Evolutionary conservation across 2,329 filamentous ascomycete genomes (phyloP), one percentile per base, ranked within the genome.

Genomic region (Colletotrichum nymphaeae): DNA sequence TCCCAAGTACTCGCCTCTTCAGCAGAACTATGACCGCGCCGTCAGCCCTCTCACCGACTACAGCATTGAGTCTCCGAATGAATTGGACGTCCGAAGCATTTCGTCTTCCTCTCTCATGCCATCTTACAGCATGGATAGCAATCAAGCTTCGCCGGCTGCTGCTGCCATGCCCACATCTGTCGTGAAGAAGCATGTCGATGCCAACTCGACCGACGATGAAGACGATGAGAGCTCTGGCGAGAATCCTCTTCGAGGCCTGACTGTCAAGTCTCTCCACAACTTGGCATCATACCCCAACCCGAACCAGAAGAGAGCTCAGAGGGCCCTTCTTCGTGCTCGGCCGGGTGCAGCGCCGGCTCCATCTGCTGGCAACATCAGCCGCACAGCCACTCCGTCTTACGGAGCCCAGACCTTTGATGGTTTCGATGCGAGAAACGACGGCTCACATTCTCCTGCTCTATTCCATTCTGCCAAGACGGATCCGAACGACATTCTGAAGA

Each of bases 251-350:
- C 79, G 82, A 71, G 84, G 80, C 58, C 81, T 84, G 74, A 81
- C 83, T 14, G 83, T 86, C 76, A 88, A 89, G 76, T 86, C 84
- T 35, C 82, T 90, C 26, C 85, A 86, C 52, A 90, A 87, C 75
- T 78, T 90, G 75, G 88, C 88, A 19, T 90, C 88, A 1, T 90
- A 89, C 75, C 83, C 85, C 5, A 90, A 90, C 75, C 88, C 88
- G 8, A 86, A 83, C 78, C 88, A 89, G 78, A 86, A 86, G 78
- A 81, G 80, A 55, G 88, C 88, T 71, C 87, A 86, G 79, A 86
- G 82, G 75, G 80, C 83, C 22, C 84, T 89, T 71, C 79, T 81
- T 66, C 78, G 80, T 26, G 77, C 76, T 73, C 77, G 78, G 37
- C 73, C 76, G 35, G 30, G 72, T 65, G 35, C 75, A 71, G 30